Conservation (phyloP, 1,284 basidiomycete genomes). For the Trametes versicolor region DNA sequence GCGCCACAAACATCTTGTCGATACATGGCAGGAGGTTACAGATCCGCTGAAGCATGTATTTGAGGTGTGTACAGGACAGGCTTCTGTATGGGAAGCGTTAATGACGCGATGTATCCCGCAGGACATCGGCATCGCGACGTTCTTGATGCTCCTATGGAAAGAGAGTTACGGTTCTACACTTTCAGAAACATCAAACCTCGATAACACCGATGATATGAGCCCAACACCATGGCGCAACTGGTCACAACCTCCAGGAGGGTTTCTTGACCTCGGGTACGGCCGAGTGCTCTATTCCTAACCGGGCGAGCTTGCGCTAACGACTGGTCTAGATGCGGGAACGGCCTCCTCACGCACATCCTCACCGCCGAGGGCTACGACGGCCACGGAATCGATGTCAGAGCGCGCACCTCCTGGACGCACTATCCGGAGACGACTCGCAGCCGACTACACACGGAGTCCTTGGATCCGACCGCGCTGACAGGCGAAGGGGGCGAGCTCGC, state of each 20-base stretch:
- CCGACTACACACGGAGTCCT: conserved; percentile 68
- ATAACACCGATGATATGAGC: conserved; percentile 30
- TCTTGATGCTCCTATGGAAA: conserved; percentile 92
- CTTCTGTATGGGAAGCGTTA: neutral
- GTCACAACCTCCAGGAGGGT: conserved; percentile 85
- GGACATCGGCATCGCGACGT: conserved; percentile 94
- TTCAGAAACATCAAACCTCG: conserved; percentile 19
- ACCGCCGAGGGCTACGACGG: conserved; percentile 86
- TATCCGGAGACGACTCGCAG: conserved; percentile 72
- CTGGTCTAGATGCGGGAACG: conserved; percentile 81
- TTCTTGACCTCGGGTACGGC: conserved; percentile 86
- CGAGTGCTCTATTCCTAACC: neutral
- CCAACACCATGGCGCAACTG: conserved; percentile 70
- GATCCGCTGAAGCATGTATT: conserved; percentile 91
- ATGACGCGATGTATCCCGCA: conserved; percentile 37
- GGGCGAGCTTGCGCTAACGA: neutral
- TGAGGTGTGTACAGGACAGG: conserved; percentile 65
- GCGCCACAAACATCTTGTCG: conserved; percentile 79
- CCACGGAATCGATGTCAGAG: conserved; percentile 85
- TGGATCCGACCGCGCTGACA: conserved; percentile 62
- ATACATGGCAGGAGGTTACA: conserved; percentile 82
- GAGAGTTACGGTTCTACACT: conserved; percentile 59
- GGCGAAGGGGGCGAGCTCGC: conserved; percentile 5
- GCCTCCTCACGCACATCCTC: conserved; percentile 89
- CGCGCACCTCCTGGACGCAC: conserved; percentile 72